Evolutionary conservation across 345 rosid genomes (phyloP).

Genomic region (Lepidium africanum): DNA sequence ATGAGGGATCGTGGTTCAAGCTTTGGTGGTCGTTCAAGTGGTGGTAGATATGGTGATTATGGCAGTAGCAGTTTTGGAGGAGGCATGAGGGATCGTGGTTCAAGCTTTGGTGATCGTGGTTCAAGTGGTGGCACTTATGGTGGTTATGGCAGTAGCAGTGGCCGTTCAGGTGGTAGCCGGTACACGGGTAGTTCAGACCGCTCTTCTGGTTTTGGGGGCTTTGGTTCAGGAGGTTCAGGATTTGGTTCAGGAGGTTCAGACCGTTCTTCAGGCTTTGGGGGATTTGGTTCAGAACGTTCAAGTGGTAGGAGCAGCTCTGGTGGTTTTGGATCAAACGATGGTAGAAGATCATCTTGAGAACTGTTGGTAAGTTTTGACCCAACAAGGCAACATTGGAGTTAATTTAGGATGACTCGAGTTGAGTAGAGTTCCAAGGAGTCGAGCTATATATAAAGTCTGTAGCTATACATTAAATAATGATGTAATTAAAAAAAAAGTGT

Average conservation of each 20-base stretch:
- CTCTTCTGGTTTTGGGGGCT: conserved; percentile 28
- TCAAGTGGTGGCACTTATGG: conserved; percentile 26
- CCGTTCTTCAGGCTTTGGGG: conserved; percentile 33
- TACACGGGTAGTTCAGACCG: conserved; percentile 25
- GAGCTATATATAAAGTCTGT: conserved; percentile 12
- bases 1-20: conserved; percentile 37
- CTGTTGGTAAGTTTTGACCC: conserved; percentile 10
- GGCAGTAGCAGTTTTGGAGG: conserved; percentile 41
- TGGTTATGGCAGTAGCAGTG: conserved; percentile 33
- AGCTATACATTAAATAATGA: background rate
- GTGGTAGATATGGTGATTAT: conserved; percentile 30
- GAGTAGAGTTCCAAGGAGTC: conserved; percentile 13
- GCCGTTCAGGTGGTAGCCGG: conserved; percentile 28
- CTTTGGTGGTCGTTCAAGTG: conserved; percentile 36
- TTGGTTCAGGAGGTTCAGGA: conserved; percentile 33
- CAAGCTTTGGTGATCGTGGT: conserved; percentile 36
- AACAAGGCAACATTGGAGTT: conserved; percentile 9
- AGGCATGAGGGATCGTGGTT: conserved; percentile 40
- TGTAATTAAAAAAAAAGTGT: background rate
- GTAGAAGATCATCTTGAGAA: conserved; percentile 17
- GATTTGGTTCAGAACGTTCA: conserved; percentile 35
- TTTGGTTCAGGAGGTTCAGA: conserved; percentile 23
- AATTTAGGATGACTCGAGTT: background rate
- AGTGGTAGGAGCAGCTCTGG: conserved; percentile 30
- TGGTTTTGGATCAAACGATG: conserved; percentile 28